These are phyloP conservation scores for Obba rivulosa DNA, from an alignment of 768 basidiomycete species.

Conservation along the genomic window DNA sequence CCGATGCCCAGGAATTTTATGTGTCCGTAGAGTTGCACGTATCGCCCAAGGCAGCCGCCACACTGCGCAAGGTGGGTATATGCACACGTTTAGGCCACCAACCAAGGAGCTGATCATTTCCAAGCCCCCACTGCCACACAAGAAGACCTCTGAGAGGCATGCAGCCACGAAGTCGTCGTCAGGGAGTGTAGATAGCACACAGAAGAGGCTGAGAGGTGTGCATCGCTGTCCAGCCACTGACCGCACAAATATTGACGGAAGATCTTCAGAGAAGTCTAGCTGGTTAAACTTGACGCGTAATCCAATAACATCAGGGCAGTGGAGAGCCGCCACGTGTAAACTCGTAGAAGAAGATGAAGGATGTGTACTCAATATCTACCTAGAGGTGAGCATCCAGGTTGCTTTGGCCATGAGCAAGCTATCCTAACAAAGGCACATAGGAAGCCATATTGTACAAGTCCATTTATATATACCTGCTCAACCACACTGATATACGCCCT, in stretches of 20 bases:
- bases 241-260: no score
- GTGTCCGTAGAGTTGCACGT: conserved; percentile 61
- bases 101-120: background rate
- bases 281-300: conserved; percentile 60
- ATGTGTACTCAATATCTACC: conserved; percentile 67
- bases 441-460: conserved; percentile 71
- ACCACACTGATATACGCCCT: conserved; percentile 77
- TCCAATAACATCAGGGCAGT: conserved; percentile 49
- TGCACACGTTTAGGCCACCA: background rate
- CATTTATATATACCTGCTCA: conserved; percentile 63
- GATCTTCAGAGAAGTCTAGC: conserved; percentile 57
- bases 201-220: conserved; percentile 58
- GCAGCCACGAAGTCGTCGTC: conserved; percentile 29
- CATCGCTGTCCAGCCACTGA: background rate
- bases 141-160: conserved; percentile 55
- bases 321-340: conserved; percentile 70
- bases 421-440: no score
- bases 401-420: no score
- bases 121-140: conserved; percentile 27
- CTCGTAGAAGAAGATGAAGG: conserved; percentile 62
- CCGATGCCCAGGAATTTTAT: conserved; percentile 43
- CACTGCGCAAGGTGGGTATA: conserved; percentile 42
- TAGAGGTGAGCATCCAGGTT: conserved; percentile 51
- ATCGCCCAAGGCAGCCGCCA: conserved; percentile 42
- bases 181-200: conserved; percentile 36